Conservation (phyloP, 2,329 filamentous ascomycete genomes). For the Pseudogymnoascus sp. region DNA sequence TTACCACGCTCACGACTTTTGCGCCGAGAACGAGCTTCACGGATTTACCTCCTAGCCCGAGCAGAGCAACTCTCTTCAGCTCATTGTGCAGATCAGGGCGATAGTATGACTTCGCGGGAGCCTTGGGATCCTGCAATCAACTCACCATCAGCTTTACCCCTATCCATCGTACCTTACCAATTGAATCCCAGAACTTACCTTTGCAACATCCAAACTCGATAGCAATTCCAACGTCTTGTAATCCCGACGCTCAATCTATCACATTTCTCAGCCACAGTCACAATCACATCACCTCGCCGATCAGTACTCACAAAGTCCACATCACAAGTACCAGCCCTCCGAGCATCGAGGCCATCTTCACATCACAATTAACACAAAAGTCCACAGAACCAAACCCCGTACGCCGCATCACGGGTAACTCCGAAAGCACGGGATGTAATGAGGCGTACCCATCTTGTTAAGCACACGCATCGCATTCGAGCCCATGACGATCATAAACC, state of each 20-base stretch:
- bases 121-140: neutral
- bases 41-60: neutral
- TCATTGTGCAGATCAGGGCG: neutral
- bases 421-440: neutral
- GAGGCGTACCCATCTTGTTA: neutral
- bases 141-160: neutral
- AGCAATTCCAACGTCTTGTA: neutral
- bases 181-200: neutral
- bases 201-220: neutral
- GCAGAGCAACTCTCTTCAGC: neutral
- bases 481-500: conserved; percentile 5
- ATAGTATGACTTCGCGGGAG: neutral
- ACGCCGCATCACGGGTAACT: neutral
- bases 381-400: neutral
- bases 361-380: neutral
- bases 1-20: neutral
- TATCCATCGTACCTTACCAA: neutral
- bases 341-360: neutral
- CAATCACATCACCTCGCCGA: neutral
- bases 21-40: neutral
- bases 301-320: neutral
- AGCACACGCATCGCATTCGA: neutral
- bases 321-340: neutral
- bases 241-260: neutral
- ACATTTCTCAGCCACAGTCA: neutral